phyloP scores from a whole-genome alignment of 2,329 filamentous ascomycete genomes.

The Metarhizium robertsii region DNA sequence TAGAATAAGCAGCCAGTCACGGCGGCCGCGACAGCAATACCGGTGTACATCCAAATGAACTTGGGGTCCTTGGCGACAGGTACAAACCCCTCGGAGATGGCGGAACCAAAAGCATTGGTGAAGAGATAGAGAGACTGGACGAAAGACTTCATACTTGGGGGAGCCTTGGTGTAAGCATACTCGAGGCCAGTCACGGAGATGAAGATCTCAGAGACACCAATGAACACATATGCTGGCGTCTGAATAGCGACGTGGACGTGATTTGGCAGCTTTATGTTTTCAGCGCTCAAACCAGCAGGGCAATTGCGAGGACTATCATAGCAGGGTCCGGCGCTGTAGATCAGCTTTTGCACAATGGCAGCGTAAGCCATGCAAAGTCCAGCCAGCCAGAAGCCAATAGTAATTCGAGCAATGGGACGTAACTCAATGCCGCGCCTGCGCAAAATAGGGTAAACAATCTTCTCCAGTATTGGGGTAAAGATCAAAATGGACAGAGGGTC shows the following conservation, averaged over 20 bases:
- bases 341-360: constrained; percentile 48
- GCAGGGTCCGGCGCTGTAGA: constrained; percentile 45
- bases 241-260: constrained; percentile 46
- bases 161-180: constrained; percentile 66
- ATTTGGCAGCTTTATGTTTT: constrained; percentile 24
- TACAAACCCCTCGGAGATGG: constrained; percentile 51
- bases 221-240: constrained; percentile 45
- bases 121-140: constrained; percentile 50
- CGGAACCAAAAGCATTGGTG: constrained; percentile 48
- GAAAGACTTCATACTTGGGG: constrained; percentile 58
- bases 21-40: constrained; percentile 40
- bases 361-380: constrained; percentile 49
- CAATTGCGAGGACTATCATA: constrained; percentile 34
- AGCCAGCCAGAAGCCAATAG: constrained; percentile 49
- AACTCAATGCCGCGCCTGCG: constrained; percentile 48
- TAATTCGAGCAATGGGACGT: constrained; percentile 57
- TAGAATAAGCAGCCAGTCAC: constrained; percentile 44
- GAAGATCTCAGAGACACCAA: constrained; percentile 51
- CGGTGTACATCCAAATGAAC: constrained; percentile 57
- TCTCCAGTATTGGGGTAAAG: constrained; percentile 56
- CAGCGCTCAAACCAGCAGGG: constrained; percentile 17
- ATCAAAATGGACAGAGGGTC: constrained; percentile 58
- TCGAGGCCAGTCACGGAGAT: constrained; percentile 61
- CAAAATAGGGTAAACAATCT: constrained; percentile 50
- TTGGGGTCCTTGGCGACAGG: constrained; percentile 53